Base-by-base conservation (phyloP, 495 filamentous ascomycete genomes). In the Penicillium cataractarum region DNA sequence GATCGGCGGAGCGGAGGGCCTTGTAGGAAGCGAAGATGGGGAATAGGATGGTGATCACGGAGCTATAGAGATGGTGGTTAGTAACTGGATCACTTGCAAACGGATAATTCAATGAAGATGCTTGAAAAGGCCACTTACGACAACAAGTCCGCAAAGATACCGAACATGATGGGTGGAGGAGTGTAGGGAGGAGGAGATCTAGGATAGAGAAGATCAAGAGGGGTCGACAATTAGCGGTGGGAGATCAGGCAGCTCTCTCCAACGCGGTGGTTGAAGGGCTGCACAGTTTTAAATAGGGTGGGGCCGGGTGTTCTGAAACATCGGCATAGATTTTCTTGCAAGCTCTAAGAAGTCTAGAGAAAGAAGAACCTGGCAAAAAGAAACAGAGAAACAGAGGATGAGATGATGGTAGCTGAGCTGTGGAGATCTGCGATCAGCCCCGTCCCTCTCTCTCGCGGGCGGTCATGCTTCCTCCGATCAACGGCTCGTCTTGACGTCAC, bases 21-120 rank as follows among this genome's bases (percentile, higher is more conserved):
- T 98, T 98, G 86, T 96, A 98, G 60, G 93, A 97, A 60, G 94
- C 94, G 78, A 97, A 99, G 55, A 97, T 85, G 61, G 95, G 95
- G 78, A 99, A 93, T 74, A 97, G 85, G 72, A 97, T 93, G 60
- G 92, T 95, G 58, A 92, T 87, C 70, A 95, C 77, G 59, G 93
- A 96, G 78, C 80, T 77, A 62, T 42, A 4, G 67, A 85, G 90
- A 88, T 6, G 2, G 27, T 12, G 26, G 37, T 70, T 27, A 37
- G 42, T 17, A 54, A 39, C 19, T 29, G 12, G 13, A n/a, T 33
- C 8, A 24, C 8, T n/a, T 32, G 24, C 29, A 24, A 24, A 46
- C 8, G 24, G 19, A 2, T 27, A 26, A n/a, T 22, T 22, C 32
- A 33, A 37, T 33, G n/a, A 54, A 22, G 2, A 32, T 6, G 32